A percentile compares a stretch with the other conserved stretches of the same genome.
Conservation (phyloP, 2,329 filamentous ascomycete genomes). For the Beauveria sp. region DNA sequence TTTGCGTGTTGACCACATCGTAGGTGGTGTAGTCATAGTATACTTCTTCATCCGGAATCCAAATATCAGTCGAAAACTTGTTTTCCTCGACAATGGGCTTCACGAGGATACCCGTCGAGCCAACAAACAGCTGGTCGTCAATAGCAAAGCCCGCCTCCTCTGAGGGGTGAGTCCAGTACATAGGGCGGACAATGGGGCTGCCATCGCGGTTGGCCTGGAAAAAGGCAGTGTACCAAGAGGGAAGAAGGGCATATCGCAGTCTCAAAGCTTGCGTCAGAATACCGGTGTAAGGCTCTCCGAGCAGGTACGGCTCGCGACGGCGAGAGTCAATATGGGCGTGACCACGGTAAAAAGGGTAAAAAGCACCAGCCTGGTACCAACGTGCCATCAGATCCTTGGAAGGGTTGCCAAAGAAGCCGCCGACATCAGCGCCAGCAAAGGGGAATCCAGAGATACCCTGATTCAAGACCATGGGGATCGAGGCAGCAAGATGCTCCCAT, state of each 20-base stretch:
- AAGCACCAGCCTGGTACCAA: slow-evolving; percentile 95
- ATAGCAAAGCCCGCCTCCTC: slow-evolving; percentile 83
- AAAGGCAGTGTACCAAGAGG: slow-evolving; percentile 96
- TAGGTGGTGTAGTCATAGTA: slow-evolving; percentile 98
- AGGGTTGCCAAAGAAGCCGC: slow-evolving; percentile 96
- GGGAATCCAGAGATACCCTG: slow-evolving; percentile 91
- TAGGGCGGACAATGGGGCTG: slow-evolving; percentile 80
- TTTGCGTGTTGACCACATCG: slow-evolving; percentile 59
- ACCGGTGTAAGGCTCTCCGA: slow-evolving; percentile 72
- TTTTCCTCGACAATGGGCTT: slow-evolving; percentile 83
- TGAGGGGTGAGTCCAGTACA: slow-evolving; percentile 84
- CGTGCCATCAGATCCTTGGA: slow-evolving; percentile 83
- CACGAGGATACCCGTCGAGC: slow-evolving; percentile 78
- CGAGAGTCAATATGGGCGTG: slow-evolving; percentile 96
- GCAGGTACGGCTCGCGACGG: slow-evolving; percentile 85
- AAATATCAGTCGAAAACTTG: slow-evolving; percentile 66
- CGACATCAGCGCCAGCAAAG: slow-evolving; percentile 91
- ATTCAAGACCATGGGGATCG: slow-evolving; percentile 87
- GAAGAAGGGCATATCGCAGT: slow-evolving; percentile 81
- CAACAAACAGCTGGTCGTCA: slow-evolving; percentile 91
- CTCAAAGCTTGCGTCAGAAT: slow-evolving; percentile 86
- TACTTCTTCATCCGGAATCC: slow-evolving; percentile 78
- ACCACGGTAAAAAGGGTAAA: slow-evolving; percentile 96
- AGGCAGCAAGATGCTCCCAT: slow-evolving; percentile 84
- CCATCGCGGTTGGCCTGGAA: slow-evolving; percentile 78